Base-by-base conservation (phyloP, 1,284 basidiomycete species). In the Vanrija sp. region DNA sequence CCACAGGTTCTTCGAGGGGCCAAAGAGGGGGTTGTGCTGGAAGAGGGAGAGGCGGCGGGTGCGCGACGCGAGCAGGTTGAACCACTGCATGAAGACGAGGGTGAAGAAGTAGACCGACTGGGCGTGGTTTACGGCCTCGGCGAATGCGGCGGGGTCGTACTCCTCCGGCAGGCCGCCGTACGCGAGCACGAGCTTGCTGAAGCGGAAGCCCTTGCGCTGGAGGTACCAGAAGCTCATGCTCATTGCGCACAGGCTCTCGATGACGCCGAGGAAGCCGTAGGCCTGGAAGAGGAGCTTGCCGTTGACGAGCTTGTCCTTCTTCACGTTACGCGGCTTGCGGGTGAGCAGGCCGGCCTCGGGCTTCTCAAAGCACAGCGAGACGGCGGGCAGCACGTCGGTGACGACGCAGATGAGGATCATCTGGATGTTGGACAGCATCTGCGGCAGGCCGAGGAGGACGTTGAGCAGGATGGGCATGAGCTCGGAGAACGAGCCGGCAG, bases 1-100 rank as follows among this genome's bases (percentile, higher is more conserved):
- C 57, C 75, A 79, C 39, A 70, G 66, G 62, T 84, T 78, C 36
- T 63, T 46, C 14, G 56, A 57, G 8, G 53, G 45, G 35, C 66
- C 56, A 18, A 71, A 54, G 46, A 78, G 79, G 1, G 75, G 74
- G 57, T 67, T 68, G 61, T 82, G 77, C 50, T 79, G 76, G 64
- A 82, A 72, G 53, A 83, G 71, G 43, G 78, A 79, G 15, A 81
- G 73, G 50, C 78, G 77, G 48, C 81, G 78, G 1, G 80, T 81
- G 19, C 82, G 78, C 2, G 80, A 79, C 0, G 78, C 66, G 23
- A 83, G 73, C 8, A 81, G 70, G 58, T 81, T 84, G 62, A 78
- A 83, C 78, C 82, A 86, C 75, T 87, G 85, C 80, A 84, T 83
- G 55, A 85, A 78, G 45, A 87, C 81, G 39, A 87, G 78, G 27